Evolutionary conservation across 208 protist genomes (phyloP).

Genomic region (Lotmaria passim): DNA sequence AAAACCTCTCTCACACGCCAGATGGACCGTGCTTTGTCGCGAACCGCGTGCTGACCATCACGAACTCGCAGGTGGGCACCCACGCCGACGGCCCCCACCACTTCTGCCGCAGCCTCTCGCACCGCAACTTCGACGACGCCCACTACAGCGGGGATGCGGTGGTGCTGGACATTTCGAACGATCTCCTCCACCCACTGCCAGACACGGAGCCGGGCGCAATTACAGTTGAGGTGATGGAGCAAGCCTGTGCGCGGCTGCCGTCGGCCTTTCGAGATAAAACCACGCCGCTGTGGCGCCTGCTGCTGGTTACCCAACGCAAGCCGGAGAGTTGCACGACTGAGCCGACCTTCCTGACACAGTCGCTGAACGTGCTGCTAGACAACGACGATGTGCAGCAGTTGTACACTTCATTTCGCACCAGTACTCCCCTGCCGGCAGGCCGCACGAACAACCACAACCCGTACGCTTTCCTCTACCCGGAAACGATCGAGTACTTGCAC

Average conservation of each 20-base stretch:
- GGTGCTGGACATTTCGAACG: constrained; percentile 50
- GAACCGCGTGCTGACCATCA: constrained; percentile 51
- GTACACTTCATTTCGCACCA: background rate
- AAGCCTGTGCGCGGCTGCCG: constrained; percentile 27
- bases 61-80: constrained; percentile 78
- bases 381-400: background rate
- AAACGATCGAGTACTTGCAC: constrained; percentile 53
- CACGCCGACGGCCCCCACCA: constrained; percentile 76
- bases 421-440: constrained; percentile 3
- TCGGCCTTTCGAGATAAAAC: constrained; percentile 9
- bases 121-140: constrained; percentile 49
- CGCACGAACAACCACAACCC: constrained; percentile 21
- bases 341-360: background rate
- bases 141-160: constrained; percentile 75
- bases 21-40: constrained; percentile 59
- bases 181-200: constrained; percentile 21
- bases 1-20: constrained; percentile 47
- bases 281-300: constrained; percentile 48
- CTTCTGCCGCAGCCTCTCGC: constrained; percentile 46
- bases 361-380: constrained; percentile 10
- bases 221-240: constrained; percentile 49
- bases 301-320: constrained; percentile 48
- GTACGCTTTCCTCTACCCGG: constrained; percentile 53
- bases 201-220: constrained; percentile 33
- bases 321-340: background rate